These are phyloP conservation scores for Phoma sp. DNA, from an alignment of 2,329 filamentous ascomycete genomes.

Conservation along the genomic window DNA sequence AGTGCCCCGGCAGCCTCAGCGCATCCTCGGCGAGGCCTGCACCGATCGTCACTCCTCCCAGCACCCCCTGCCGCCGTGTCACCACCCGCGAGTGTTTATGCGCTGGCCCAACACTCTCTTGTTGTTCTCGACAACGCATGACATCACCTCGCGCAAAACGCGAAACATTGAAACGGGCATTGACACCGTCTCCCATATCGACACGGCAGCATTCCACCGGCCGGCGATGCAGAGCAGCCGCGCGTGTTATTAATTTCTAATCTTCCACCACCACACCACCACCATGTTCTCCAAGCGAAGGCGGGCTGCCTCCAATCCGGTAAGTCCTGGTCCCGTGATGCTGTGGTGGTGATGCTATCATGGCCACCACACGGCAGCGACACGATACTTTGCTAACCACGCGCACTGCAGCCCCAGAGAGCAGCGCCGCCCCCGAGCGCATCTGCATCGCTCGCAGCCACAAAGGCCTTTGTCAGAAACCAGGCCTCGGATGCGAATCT, in stretches of 20 bases:
- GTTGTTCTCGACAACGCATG: constrained; percentile 15
- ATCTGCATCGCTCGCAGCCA: constrained; percentile 79
- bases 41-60: background rate
- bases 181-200: background rate
- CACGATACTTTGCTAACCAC: constrained; percentile 27
- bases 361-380: background rate
- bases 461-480: constrained; percentile 77
- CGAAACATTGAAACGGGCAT: too few species aligned
- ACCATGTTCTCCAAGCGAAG: constrained; percentile 43
- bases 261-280: constrained; percentile 16
- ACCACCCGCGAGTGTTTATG: constrained; percentile 3
- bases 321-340: constrained; percentile 17
- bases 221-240: constrained; percentile 33
- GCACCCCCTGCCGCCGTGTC: constrained; percentile 10
- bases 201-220: constrained; percentile 15
- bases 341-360: constrained; percentile 7
- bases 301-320: constrained; percentile 44
- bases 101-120: constrained; percentile 7
- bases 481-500: constrained; percentile 69
- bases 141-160: constrained; percentile 23
- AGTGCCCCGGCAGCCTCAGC: constrained; percentile 4
- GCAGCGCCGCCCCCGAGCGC: constrained; percentile 63
- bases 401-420: constrained; percentile 40
- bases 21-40: constrained; percentile 5
- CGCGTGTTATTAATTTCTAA: constrained; percentile 29